phyloP scores from a whole-genome alignment of 495 filamentous ascomycete species.

The Hyaloscypha finlandica region DNA sequence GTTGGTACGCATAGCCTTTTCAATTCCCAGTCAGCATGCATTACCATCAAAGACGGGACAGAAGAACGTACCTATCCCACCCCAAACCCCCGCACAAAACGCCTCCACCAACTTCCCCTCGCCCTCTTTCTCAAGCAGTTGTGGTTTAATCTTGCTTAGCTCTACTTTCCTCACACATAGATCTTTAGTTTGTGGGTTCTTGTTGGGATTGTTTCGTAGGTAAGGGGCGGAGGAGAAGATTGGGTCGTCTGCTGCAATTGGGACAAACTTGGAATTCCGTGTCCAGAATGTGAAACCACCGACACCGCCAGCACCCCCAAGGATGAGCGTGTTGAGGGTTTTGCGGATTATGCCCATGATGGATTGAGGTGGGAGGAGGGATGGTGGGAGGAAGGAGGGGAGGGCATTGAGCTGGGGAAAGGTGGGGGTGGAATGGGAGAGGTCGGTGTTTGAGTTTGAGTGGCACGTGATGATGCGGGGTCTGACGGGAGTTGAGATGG shows the following conservation, averaged over 20 bases:
- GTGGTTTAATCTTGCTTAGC: constrained; percentile 61
- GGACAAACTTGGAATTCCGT: constrained; percentile 33
- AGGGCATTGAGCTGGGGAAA: not conserved
- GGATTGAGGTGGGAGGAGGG: not conserved
- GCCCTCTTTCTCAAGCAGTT: constrained; percentile 51
- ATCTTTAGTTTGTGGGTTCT: constrained; percentile 63
- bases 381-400: not conserved
- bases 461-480: not conserved
- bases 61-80: constrained; percentile 26
- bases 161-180: constrained; percentile 62
- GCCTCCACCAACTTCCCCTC: constrained; percentile 30
- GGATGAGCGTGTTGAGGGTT: not conserved
- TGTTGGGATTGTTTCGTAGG: constrained; percentile 59
- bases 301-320: not conserved
- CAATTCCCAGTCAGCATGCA: not conserved
- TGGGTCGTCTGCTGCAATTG: constrained; percentile 49
- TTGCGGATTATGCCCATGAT: constrained; percentile 9
- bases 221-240: constrained; percentile 59
- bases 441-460: not conserved
- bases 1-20: constrained; percentile 61
- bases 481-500: not conserved
- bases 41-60: too few species aligned
- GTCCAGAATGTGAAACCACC: constrained; percentile 6
- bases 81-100: constrained; percentile 33
- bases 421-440: not conserved